Percentiles rank a stretch among this genome's conserved stretches.
phyloP scores from a whole-genome alignment of 257 asterid species.

The Thymus quinquecostatus region DNA sequence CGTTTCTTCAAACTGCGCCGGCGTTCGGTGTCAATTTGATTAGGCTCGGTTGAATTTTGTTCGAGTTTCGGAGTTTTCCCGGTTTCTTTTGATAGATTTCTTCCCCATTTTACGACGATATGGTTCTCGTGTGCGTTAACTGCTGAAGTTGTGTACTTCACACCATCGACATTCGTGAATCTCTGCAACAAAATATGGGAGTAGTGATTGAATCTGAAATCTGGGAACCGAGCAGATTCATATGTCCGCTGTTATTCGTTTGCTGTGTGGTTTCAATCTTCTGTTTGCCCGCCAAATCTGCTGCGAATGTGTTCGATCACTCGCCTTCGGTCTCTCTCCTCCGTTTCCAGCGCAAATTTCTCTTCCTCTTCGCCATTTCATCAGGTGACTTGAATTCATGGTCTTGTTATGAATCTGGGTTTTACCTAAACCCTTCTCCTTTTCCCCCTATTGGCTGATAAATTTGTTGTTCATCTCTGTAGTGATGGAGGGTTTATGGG shows the following conservation, averaged over 20 bases:
- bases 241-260: constrained; percentile 55
- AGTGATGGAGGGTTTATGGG: constrained; percentile 80
- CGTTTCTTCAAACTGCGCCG: too few relatives aligned
- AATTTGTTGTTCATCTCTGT: constrained; percentile 18
- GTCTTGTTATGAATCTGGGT: background rate
- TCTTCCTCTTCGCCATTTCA: constrained; percentile 65
- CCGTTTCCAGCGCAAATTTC: constrained; percentile 69
- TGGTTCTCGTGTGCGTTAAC: too few relatives aligned
- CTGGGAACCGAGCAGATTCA: constrained; percentile 76
- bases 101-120: too few relatives aligned
- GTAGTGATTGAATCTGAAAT: constrained; percentile 72
- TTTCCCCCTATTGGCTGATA: background rate
- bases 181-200: constrained; percentile 51
- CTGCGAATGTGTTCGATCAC: constrained; percentile 63
- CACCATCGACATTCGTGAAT: too few relatives aligned
- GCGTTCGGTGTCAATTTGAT: too few relatives aligned
- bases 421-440: background rate
- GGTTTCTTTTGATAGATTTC: too few relatives aligned
- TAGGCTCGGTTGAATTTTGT: too few relatives aligned
- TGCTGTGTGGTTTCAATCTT: constrained; percentile 60
- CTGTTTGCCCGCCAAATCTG: constrained; percentile 50
- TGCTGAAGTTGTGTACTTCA: too few relatives aligned
- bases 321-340: constrained; percentile 52
- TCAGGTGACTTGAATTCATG: constrained; percentile 51
- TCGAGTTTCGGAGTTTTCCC: too few relatives aligned